phyloP scores from a whole-genome alignment of 2,329 filamentous ascomycete species.

The Paraphaeosphaeria sporulosa region DNA sequence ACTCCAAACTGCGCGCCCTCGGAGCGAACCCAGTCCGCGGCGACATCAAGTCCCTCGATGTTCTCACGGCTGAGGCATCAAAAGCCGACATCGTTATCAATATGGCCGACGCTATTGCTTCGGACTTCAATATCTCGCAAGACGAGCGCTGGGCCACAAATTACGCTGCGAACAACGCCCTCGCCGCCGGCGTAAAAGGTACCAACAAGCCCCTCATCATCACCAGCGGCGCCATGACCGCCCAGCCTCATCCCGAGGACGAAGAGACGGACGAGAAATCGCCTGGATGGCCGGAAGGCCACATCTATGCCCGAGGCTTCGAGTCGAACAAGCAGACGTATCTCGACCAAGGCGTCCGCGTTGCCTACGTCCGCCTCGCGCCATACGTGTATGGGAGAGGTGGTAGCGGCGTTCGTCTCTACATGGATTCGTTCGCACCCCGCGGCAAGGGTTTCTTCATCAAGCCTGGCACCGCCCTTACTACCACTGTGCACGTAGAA shows the following conservation, averaged over 20 bases:
- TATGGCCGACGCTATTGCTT: conserved; percentile 40
- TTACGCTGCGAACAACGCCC: conserved; percentile 48
- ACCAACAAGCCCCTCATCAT: conserved; percentile 49
- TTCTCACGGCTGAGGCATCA: conserved; percentile 49
- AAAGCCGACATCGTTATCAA: conserved; percentile 55
- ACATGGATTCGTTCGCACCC: conserved; percentile 25
- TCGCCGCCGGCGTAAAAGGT: conserved; percentile 45
- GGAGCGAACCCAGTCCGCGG: conserved; percentile 54
- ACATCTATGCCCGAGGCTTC: conserved; percentile 24
- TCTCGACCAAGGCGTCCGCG: conserved; percentile 42
- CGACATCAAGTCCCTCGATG: conserved; percentile 48
- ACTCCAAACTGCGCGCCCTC: conserved; percentile 46
- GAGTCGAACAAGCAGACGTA: conserved; percentile 13
- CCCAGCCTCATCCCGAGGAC: conserved; percentile 33
- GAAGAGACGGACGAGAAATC: conserved; percentile 38
- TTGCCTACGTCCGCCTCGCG: conserved; percentile 50
- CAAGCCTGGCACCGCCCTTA: conserved; percentile 27
- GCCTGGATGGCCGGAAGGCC: conserved; percentile 27
- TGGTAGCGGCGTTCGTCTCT: conserved; percentile 39
- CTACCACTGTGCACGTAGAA: conserved; percentile 52
- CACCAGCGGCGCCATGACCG: conserved; percentile 43
- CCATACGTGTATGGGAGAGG: conserved; percentile 56
- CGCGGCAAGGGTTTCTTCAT: conserved; percentile 28
- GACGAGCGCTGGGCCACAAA: conserved; percentile 41
- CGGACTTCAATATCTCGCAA: conserved; percentile 15